Evolutionary conservation across 2,329 filamentous ascomycete species (phyloP).

Genomic region (Rutstroemia sydowiana): DNA sequence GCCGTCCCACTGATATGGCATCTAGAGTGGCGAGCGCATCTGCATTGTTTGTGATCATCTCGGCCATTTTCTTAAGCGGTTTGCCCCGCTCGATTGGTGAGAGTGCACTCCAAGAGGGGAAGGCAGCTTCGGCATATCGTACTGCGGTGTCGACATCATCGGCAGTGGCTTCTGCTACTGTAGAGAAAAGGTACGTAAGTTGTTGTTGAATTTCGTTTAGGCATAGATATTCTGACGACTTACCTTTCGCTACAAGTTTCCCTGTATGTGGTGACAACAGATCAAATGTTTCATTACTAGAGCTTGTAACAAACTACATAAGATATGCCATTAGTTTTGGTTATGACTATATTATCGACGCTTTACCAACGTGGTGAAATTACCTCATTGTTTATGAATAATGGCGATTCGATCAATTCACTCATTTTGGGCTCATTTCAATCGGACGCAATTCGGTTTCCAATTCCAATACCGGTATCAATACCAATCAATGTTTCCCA

Average conservation of each 20-base stretch:
- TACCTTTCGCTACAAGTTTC: constrained; percentile 31
- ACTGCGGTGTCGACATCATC: constrained; percentile 38
- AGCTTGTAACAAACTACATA: constrained; percentile 37
- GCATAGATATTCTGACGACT: neutral
- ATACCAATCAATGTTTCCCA: no score
- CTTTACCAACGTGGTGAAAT: neutral
- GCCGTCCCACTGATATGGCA: constrained; percentile 32
- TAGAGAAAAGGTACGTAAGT: neutral
- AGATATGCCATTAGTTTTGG: no score
- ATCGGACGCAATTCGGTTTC: no score
- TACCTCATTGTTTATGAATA: neutral
- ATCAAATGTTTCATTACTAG: constrained; percentile 38
- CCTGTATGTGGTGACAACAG: constrained; percentile 37
- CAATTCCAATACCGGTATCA: no score
- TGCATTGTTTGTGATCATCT: constrained; percentile 35
- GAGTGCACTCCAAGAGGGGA: constrained; percentile 38
- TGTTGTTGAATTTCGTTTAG: neutral
- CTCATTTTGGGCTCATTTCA: no score
- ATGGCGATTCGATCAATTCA: no score
- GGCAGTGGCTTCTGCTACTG: constrained; percentile 39
- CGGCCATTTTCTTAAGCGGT: constrained; percentile 40
- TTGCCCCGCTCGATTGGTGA: constrained; percentile 34
- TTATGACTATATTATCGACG: no score
- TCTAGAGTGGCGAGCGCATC: constrained; percentile 40
- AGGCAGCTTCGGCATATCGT: constrained; percentile 37